Conservation (phyloP, 768 basidiomycete species). For the Clavaria fumosa region DNA sequence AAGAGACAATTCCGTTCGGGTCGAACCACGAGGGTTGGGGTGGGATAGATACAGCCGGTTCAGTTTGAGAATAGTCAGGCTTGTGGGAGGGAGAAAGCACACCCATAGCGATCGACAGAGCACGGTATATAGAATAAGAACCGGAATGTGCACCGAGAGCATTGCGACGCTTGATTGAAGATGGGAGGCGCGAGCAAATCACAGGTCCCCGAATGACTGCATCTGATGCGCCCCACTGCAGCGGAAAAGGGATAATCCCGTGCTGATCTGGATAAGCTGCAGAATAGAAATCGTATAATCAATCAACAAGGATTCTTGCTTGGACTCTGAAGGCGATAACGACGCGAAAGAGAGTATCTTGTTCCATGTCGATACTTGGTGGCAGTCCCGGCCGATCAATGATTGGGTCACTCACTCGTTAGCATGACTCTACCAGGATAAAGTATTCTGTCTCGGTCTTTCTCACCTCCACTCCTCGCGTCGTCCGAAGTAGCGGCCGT, state of each 20-base stretch:
- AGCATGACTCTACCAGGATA: conserved; percentile 77
- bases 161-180: conserved; percentile 80
- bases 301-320: not conserved
- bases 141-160: conserved; percentile 90
- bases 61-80: conserved; percentile 67
- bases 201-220: conserved; percentile 66
- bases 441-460: conserved; percentile 53
- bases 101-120: conserved; percentile 84
- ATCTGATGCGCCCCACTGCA: conserved; percentile 67
- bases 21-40: conserved; percentile 68
- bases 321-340: not conserved
- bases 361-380: not conserved
- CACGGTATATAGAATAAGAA: conserved; percentile 89
- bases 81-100: conserved; percentile 64
- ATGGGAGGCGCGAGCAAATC: conserved; percentile 72
- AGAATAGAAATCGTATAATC: not conserved
- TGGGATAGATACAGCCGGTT: conserved; percentile 71
- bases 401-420: conserved; percentile 44
- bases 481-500: conserved; percentile 11
- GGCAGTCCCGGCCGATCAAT: not conserved
- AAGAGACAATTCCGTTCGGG: conserved; percentile 68
- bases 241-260: conserved; percentile 64
- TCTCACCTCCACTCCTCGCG: conserved; percentile 25
- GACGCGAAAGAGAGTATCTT: not conserved
- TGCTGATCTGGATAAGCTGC: conserved; percentile 83